A percentile compares a stretch with the other conserved stretches of the same genome.
Conservation (phyloP, 805 yeast genomes). For the Saccharomycopsis fermentans region DNA sequence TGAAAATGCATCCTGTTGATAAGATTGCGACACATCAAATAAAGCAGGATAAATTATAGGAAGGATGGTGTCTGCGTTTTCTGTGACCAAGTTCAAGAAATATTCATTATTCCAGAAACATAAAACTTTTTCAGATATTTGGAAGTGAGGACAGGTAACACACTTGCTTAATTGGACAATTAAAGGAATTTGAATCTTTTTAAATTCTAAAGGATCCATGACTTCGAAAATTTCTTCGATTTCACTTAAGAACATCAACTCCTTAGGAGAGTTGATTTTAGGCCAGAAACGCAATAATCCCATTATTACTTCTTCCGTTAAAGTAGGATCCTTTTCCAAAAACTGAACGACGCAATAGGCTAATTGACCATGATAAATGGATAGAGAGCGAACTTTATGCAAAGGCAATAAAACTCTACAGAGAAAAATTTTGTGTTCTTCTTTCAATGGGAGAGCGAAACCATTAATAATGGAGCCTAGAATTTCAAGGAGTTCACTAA, state of each 20-base stretch:
- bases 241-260: constrained; percentile 91
- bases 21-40: constrained; percentile 61
- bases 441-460: constrained; percentile 92
- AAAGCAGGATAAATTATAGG: constrained; percentile 88
- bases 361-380: constrained; percentile 90
- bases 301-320: constrained; percentile 95
- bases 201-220: constrained; percentile 87
- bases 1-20: constrained; percentile 18
- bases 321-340: constrained; percentile 81
- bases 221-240: constrained; percentile 95
- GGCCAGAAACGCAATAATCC: constrained; percentile 95
- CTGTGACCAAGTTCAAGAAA: constrained; percentile 81
- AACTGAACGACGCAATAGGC: constrained; percentile 97
- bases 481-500: constrained; percentile 89
- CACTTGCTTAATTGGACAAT: constrained; percentile 92
- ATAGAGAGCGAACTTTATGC: constrained; percentile 82
- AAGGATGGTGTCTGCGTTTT: constrained; percentile 81
- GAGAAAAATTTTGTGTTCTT: constrained; percentile 88
- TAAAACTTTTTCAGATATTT: constrained; percentile 90
- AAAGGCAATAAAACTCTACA: constrained; percentile 81
- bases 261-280: constrained; percentile 87
- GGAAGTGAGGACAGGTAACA: constrained; percentile 91
- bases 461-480: constrained; percentile 96
- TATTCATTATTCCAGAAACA: constrained; percentile 94
- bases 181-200: constrained; percentile 83